Evolutionary conservation across 805 yeast genomes (phyloP).

Genomic region (Zygoascus bituminiphila): DNA sequence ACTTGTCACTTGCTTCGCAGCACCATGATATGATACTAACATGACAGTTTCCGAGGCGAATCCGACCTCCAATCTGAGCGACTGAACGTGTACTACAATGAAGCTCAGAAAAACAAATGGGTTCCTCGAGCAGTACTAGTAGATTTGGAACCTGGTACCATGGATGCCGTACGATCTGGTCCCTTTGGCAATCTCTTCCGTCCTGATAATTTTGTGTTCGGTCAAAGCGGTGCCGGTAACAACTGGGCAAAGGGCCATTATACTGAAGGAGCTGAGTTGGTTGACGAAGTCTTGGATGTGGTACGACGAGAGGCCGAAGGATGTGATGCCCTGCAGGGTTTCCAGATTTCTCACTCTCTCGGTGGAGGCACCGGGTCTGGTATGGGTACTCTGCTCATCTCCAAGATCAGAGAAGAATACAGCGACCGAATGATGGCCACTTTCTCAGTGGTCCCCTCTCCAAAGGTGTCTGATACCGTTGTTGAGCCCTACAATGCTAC

Average conservation of each 20-base stretch:
- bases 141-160: conserved; percentile 91
- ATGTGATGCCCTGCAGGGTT: conserved; percentile 88
- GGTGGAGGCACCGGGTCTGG: conserved; percentile 98
- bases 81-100: conserved; percentile 79
- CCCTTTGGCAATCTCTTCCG: conserved; percentile 79
- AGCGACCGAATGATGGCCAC: conserved; percentile 97
- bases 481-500: conserved; percentile 95
- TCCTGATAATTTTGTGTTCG: conserved; percentile 85
- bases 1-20: conserved; percentile 24
- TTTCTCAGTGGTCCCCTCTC: conserved; percentile 87
- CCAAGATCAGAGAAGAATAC: conserved; percentile 83
- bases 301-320: conserved; percentile 91
- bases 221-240: conserved; percentile 90
- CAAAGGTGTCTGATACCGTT: conserved; percentile 86
- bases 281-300: conserved; percentile 81
- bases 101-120: conserved; percentile 78
- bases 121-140: conserved; percentile 91
- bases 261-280: conserved; percentile 93
- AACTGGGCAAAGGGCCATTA: conserved; percentile 97
- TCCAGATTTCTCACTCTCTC: conserved; percentile 76
- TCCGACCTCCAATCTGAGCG: conserved; percentile 33
- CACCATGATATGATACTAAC: too few relatives aligned
- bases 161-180: conserved; percentile 75
- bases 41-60: conserved; percentile 17
- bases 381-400: conserved; percentile 83